Evolutionary conservation across 805 yeast species (phyloP), one percentile per base, ranked within the genome.

Genomic region (Clavispora vitiphila): DNA sequence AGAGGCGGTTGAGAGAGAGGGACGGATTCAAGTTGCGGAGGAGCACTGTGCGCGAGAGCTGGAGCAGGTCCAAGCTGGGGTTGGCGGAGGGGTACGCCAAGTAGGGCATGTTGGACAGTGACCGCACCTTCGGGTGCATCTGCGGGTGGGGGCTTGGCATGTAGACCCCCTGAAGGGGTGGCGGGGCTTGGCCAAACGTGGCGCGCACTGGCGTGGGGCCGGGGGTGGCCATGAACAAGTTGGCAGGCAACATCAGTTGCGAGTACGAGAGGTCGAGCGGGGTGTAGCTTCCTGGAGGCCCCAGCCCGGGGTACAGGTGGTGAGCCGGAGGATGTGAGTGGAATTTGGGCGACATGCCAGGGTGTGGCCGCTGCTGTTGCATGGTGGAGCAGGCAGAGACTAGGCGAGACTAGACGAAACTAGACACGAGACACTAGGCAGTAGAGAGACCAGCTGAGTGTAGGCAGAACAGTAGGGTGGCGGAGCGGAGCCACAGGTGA

Each of bases 221-320:
- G 7, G 32, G 32, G 20, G 32, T 29, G 32, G 35, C 71, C 43
- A 78, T 64, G 37, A 82, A 61, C 39, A 82, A 60, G 51, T 80
- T 83, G 14, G 81, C 65, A 1, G 89, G 89, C 15, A 82, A 61
- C 69, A 81, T 69, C 11, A 81, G 74, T 4, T 78, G 74, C 8
- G 83, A 80, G 51, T 80, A 81, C 4, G 74, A 62, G 42, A 74
- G 57, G 54, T 81, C 86, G 51, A 80, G 71, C 1, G 87, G 86
- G 6, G 55, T 49, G 32, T 29, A 29, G 32, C 32, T 29, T 8
- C 32, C 32, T 12, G 23, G 35, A 2, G 35, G 24, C 16, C 35
- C 26, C 23, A 20, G n/a, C 19, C 16, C 14, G 16, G 16, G 12
- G 32, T 8, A 16, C 12, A 20, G 20, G 19, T 5, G 16, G 30